Conservation (phyloP, 208 protist genomes). For the Phytomonas sp. region DNA sequence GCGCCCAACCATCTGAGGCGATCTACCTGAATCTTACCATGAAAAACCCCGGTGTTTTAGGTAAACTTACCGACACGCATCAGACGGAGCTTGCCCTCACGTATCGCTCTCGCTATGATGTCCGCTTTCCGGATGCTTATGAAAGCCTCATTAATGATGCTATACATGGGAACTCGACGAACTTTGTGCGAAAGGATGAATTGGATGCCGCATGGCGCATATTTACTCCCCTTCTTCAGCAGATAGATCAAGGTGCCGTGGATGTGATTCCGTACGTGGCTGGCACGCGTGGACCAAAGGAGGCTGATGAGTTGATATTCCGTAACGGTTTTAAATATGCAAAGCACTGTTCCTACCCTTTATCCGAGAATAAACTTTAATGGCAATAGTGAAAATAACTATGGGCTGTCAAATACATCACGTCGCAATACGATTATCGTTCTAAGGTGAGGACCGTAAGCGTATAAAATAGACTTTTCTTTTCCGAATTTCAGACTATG, state of each 20-base stretch:
- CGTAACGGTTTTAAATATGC: constrained; percentile 50
- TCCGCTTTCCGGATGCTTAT: constrained; percentile 85
- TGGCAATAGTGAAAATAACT: background rate
- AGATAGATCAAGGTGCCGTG: constrained; percentile 73
- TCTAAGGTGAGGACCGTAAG: background rate
- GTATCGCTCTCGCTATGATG: constrained; percentile 72
- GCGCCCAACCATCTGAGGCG: constrained; percentile 87
- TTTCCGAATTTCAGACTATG: background rate
- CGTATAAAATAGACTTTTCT: background rate
- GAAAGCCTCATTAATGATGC: constrained; percentile 87
- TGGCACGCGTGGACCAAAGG: constrained; percentile 74
- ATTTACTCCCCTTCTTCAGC: constrained; percentile 84
- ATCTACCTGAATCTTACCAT: constrained; percentile 91
- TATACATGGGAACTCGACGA: constrained; percentile 74
- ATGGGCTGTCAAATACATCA: background rate
- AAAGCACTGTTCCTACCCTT: constrained; percentile 40
- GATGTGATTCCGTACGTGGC: constrained; percentile 61
- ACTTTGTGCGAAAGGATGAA: constrained; percentile 91
- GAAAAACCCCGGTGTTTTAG: constrained; percentile 75
- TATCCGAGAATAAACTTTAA: constrained; percentile 53
- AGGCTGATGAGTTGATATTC: constrained; percentile 58
- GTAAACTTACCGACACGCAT: constrained; percentile 62
- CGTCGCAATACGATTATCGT: background rate
- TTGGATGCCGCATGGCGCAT: constrained; percentile 88
- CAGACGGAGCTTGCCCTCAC: constrained; percentile 88